Percentiles rank a stretch among this genome's conserved stretches.
Conservation (phyloP, 169 alveolate species). For the Neospora caninum region DNA sequence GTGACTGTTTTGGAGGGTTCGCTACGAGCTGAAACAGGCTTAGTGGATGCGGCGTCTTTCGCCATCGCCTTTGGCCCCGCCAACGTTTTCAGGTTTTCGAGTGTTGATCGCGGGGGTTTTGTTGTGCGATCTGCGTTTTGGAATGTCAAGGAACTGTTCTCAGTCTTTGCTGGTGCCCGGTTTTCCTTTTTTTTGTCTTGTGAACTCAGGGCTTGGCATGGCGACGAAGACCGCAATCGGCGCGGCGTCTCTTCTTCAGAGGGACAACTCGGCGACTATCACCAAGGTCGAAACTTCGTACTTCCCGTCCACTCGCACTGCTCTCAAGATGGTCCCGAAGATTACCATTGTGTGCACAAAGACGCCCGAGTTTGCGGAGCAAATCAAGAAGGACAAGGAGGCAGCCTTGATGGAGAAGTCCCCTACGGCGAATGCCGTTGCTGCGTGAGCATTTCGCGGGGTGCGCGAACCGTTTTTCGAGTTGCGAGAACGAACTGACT, state of each 20-base stretch:
- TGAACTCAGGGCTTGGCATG: constrained; percentile 54
- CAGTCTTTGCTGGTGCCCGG: background rate
- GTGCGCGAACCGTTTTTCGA: too few species aligned
- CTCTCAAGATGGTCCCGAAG: constrained; percentile 47
- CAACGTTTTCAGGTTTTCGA: too few species aligned
- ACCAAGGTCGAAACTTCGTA: constrained; percentile 51
- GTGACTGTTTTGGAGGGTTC: too few species aligned
- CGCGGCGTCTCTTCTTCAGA: constrained; percentile 44
- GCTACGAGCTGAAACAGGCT: too few species aligned
- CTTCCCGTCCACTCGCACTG: constrained; percentile 48
- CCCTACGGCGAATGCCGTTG: constrained; percentile 14
- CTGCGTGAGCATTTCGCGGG: background rate
- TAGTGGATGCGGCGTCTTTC: too few species aligned
- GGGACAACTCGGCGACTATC: constrained; percentile 51
- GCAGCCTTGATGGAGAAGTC: background rate
- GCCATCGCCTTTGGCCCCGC: too few species aligned
- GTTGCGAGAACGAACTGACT: too few species aligned
- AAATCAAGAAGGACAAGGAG: constrained; percentile 46
- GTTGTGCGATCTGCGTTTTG: too few species aligned
- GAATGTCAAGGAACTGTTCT: background rate
- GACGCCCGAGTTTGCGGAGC: constrained; percentile 53
- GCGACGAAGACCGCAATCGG: constrained; percentile 63
- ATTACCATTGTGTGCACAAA: constrained; percentile 53
- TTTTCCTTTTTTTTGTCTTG: background rate
- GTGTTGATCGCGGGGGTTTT: too few species aligned